phyloP scores from a whole-genome alignment of 1,139 yeast species.

The Zygoascus sp. region DNA sequence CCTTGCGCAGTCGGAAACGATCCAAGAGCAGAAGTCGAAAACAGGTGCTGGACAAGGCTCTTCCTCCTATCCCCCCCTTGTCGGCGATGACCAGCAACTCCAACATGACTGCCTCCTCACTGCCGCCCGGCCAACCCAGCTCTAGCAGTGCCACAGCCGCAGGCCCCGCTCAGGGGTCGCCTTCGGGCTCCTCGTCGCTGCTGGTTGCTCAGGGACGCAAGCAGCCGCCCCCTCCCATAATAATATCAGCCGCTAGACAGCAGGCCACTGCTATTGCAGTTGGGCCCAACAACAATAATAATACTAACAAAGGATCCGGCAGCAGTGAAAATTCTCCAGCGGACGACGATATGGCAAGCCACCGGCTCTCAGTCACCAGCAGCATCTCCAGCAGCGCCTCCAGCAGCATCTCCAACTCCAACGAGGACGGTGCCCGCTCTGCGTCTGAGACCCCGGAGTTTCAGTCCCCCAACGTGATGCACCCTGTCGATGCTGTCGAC shows the following conservation, averaged over 20 bases:
- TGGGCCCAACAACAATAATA: not conserved
- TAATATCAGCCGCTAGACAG: conserved; percentile 1
- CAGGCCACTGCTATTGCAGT: conserved; percentile 2
- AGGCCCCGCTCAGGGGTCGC: not conserved
- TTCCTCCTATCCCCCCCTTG: conserved; percentile 3
- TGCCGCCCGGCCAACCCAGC: no score
- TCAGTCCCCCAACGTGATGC: not conserved
- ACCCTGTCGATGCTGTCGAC: no score
- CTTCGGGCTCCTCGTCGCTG: no score
- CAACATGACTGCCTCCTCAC: no score
- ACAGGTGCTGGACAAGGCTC: conserved; percentile 1
- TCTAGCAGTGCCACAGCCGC: no score
- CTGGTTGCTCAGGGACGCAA: conserved; percentile 4
- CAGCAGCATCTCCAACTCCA: no score
- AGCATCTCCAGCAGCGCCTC: no score
- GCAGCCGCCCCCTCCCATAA: conserved; percentile 4
- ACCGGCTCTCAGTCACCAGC: no score
- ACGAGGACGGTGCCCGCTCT: no score
- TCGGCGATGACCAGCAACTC: no score
- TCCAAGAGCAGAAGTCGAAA: not conserved
- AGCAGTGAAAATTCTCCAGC: not conserved
- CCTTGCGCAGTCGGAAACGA: not conserved
- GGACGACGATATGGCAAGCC: no score
- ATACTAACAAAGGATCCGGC: not conserved
- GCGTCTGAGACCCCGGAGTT: not conserved